A percentile compares a stretch with the other conserved stretches of the same genome.
Conservation (phyloP, 73 alveolate species). For the Symbiodinium pilosum region DNA sequence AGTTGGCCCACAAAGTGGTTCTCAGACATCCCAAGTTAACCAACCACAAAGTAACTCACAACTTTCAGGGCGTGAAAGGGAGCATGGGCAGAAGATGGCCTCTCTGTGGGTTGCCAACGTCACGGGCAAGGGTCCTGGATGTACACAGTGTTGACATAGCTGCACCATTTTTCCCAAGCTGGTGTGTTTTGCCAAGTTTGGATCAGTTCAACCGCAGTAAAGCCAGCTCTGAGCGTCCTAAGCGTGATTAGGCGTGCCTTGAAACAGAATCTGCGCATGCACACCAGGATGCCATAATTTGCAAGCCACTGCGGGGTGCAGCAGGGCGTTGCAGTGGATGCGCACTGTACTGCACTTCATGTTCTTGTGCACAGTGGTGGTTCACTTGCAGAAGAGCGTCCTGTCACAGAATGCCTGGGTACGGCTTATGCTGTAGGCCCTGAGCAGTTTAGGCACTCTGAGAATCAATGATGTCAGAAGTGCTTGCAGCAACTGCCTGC, state of each 20-base stretch:
- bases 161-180: neutral
- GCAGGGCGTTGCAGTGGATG: neutral
- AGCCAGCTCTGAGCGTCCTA: no score
- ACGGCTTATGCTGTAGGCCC: neutral
- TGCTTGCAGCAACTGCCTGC: constrained; percentile 10
- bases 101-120: neutral
- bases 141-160: neutral
- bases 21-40: no score
- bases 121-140: constrained; percentile 6
- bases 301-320: neutral
- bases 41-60: no score
- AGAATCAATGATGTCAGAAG: neutral
- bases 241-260: no score
- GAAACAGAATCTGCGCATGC: neutral
- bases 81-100: no score
- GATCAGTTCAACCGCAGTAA: neutral
- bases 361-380: constrained; percentile 1
- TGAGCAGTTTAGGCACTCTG: neutral
- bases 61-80: no score
- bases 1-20: no score
- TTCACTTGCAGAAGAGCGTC: neutral
- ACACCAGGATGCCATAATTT: neutral
- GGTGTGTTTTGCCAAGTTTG: neutral
- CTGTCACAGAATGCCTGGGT: neutral
- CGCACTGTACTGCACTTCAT: neutral